phyloP scores from a whole-genome alignment of 2,329 filamentous ascomycete species.

The Epichloe coenophiala region DNA sequence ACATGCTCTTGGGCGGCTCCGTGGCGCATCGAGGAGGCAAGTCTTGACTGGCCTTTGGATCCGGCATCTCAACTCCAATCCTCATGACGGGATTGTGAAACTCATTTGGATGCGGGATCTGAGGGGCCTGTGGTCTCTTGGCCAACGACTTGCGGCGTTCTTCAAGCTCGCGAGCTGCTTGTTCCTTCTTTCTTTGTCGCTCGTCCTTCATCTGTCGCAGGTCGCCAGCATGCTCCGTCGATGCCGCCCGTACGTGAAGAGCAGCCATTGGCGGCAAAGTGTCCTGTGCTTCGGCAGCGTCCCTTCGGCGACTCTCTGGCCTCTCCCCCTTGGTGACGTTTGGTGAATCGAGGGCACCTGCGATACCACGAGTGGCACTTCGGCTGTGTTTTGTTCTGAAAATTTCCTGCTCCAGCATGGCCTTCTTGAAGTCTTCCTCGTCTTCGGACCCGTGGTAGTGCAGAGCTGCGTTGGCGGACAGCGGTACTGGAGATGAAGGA shows the following conservation, averaged over 20 bases:
- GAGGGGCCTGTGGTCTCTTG: constrained; percentile 62
- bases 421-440: constrained; percentile 45
- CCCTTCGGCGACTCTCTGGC: constrained; percentile 25
- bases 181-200: constrained; percentile 53
- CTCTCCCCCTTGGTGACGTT: constrained; percentile 20
- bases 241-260: constrained; percentile 21
- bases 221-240: constrained; percentile 38
- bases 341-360: constrained; percentile 17
- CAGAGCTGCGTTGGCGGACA: constrained; percentile 37
- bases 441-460: constrained; percentile 42
- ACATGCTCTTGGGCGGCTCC: constrained; percentile 43
- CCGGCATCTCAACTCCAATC: constrained; percentile 28
- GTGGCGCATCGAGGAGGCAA: constrained; percentile 49
- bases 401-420: constrained; percentile 38
- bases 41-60: constrained; percentile 28
- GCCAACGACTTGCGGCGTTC: constrained; percentile 75
- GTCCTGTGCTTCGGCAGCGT: constrained; percentile 18
- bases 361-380: constrained; percentile 30
- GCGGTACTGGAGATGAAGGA: constrained; percentile 68
- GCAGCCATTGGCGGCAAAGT: constrained; percentile 16
- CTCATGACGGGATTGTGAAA: constrained; percentile 20
- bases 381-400: constrained; percentile 43
- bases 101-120: constrained; percentile 61
- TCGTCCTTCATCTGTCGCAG: constrained; percentile 44
- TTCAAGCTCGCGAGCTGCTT: constrained; percentile 74